Conservation (phyloP, 345 rosid genomes). For the Clausena lansium region DNA sequence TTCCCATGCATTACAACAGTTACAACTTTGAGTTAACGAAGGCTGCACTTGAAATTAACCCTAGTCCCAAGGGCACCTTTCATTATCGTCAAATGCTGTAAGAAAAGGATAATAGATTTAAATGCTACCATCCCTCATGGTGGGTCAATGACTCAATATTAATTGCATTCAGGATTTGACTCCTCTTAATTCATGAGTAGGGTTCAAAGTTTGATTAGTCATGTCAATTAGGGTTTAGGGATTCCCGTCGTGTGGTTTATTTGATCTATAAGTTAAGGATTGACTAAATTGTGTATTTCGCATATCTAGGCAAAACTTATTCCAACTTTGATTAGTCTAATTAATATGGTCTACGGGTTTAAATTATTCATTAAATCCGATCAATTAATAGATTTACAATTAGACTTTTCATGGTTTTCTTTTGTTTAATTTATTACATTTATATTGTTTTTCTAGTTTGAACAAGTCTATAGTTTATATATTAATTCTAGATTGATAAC, state of each 20-base stretch:
- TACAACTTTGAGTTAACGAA: slow-evolving; percentile 10
- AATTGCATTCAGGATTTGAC: not conserved
- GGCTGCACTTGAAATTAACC: not conserved
- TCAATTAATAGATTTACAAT: not conserved
- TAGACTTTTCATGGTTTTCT: not conserved
- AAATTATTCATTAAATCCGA: not conserved
- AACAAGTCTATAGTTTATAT: not conserved
- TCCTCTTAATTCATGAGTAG: not conserved
- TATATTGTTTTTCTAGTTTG: too few species aligned
- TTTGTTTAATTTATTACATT: not conserved
- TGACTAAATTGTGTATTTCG: not conserved
- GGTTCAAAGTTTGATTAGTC: too few species aligned
- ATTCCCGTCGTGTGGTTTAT: not conserved
- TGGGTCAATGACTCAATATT: not conserved
- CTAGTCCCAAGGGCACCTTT: not conserved
- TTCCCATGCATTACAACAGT: slow-evolving; percentile 13
- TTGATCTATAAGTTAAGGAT: not conserved
- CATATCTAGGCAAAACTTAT: not conserved
- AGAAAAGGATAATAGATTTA: not conserved
- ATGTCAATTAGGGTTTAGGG: not conserved
- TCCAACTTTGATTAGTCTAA: not conserved
- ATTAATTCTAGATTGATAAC: not conserved
- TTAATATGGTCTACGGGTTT: not conserved
- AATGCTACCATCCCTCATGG: slow-evolving; percentile 8
- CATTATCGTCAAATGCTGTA: not conserved